Evolutionary conservation across 192 early-diverging fungal species (phyloP).

Genomic region (Thoreauomyces humboldtii): DNA sequence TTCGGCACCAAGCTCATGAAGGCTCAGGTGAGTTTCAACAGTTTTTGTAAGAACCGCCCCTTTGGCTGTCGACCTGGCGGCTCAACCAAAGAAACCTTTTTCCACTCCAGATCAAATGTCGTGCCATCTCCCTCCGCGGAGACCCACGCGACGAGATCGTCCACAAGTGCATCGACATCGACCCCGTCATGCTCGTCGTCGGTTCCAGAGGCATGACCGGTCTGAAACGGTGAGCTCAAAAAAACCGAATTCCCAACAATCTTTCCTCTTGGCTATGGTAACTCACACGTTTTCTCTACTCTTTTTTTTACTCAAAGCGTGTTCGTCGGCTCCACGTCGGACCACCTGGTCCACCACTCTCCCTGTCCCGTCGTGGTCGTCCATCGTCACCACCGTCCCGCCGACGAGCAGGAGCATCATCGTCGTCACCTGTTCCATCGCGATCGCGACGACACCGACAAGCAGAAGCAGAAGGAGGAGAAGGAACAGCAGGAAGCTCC

Average conservation of each 20-base stretch:
- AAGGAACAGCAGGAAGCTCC: too few species aligned
- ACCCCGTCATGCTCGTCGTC: slow-evolving; percentile 33
- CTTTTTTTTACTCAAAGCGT: slow-evolving; percentile 17
- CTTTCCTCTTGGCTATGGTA: slow-evolving; percentile 21
- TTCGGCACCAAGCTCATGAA: slow-evolving; percentile 23
- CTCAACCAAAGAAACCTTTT: background rate
- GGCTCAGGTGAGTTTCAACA: slow-evolving; percentile 5
- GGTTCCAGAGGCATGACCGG: slow-evolving; percentile 35
- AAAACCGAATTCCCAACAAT: slow-evolving; percentile 25
- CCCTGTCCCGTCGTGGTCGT: slow-evolving; percentile 14
- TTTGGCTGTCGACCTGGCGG: background rate
- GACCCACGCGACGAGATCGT: slow-evolving; percentile 45
- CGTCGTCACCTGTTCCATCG: too few species aligned
- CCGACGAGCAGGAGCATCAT: too few species aligned
- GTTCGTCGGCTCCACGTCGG: slow-evolving; percentile 44
- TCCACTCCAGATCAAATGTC: slow-evolving; percentile 11
- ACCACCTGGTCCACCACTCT: slow-evolving; percentile 43
- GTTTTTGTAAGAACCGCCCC: background rate
- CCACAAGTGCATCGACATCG: slow-evolving; percentile 32
- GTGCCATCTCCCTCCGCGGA: slow-evolving; percentile 47
- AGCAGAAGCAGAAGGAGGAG: too few species aligned
- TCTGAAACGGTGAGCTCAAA: slow-evolving; percentile 21
- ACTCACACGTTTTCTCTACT: slow-evolving; percentile 5
- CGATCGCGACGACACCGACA: too few species aligned
- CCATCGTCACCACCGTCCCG: background rate